A percentile compares a stretch with the other conserved stretches of the same genome.
Conservation (phyloP, 805 yeast species). For the Cyberlindnera mrakii region DNA sequence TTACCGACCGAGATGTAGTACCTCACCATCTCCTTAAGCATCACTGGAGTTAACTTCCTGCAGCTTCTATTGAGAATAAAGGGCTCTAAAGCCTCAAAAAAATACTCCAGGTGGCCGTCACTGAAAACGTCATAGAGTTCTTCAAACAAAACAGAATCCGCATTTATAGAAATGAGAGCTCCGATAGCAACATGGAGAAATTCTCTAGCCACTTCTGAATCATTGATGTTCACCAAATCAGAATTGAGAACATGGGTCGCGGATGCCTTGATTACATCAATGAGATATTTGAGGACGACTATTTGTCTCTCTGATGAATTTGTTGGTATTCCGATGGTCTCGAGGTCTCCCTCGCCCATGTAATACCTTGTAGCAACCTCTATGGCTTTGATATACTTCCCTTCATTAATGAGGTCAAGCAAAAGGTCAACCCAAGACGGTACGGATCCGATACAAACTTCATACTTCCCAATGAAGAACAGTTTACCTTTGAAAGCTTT, state of each 20-base stretch:
- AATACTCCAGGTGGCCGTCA: conserved; percentile 27
- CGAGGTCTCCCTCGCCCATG: conserved; percentile 37
- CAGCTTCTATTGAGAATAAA: conserved; percentile 44
- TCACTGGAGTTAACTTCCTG: conserved; percentile 48
- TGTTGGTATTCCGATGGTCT: conserved; percentile 52
- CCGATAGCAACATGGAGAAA: conserved; percentile 34
- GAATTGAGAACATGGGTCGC: conserved; percentile 19
- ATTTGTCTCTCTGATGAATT: conserved; percentile 36
- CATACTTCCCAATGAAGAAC: conserved; percentile 47
- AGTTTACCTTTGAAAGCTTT: conserved; percentile 39
- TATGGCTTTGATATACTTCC: conserved; percentile 52
- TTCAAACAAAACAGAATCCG: conserved; percentile 34
- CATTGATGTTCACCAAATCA: conserved; percentile 4
- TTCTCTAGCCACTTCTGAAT: conserved; percentile 23
- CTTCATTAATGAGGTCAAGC: conserved; percentile 53
- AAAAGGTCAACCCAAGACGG: conserved; percentile 57
- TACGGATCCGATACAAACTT: conserved; percentile 49
- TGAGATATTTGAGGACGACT: conserved; percentile 46
- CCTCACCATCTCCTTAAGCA: conserved; percentile 57
- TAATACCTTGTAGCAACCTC: conserved; percentile 48
- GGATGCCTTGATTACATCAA: conserved; percentile 42
- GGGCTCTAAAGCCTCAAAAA: conserved; percentile 47
- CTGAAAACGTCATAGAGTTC: conserved; percentile 39
- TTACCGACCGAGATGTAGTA: conserved; percentile 35
- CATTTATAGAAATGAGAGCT: conserved; percentile 33